Conservation (phyloP, 768 basidiomycete species). For the Sistotremastrum suecicum region DNA sequence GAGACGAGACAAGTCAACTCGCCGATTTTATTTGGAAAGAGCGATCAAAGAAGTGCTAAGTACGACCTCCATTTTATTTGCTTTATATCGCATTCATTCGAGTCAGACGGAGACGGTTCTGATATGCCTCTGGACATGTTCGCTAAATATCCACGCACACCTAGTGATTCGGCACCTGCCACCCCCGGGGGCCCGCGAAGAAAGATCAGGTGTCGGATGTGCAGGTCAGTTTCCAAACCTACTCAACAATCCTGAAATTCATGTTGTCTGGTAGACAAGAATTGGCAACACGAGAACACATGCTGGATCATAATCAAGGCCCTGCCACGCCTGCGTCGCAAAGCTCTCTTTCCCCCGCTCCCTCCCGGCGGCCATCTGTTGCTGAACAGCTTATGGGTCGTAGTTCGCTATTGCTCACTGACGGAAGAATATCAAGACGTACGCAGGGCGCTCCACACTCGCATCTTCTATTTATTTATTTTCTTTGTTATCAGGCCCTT, state of each 20-base stretch:
- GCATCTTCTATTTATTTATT: too few species aligned
- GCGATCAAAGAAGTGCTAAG: slow-evolving; percentile 66
- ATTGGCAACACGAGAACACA: slow-evolving; percentile 81
- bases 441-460: too few species aligned
- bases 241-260: neutral
- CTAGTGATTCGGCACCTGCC: slow-evolving; percentile 42
- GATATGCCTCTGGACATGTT: slow-evolving; percentile 57
- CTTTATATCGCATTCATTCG: slow-evolving; percentile 3
- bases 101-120: slow-evolving; percentile 60
- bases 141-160: slow-evolving; percentile 55
- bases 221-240: slow-evolving; percentile 36
- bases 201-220: slow-evolving; percentile 85
- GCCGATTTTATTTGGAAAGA: slow-evolving; percentile 76
- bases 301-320: slow-evolving; percentile 82
- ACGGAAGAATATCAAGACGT: too few species aligned
- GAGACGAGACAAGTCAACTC: slow-evolving; percentile 48
- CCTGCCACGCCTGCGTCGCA: slow-evolving; percentile 42
- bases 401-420: too few species aligned
- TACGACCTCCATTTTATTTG: slow-evolving; percentile 15
- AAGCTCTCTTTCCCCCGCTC: slow-evolving; percentile 27
- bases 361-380: slow-evolving; percentile 29
- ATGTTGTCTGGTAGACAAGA: slow-evolving; percentile 40
- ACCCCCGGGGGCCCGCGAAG: slow-evolving; percentile 44
- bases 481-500: too few species aligned
- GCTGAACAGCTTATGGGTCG: neutral